Conservation (phyloP, 2,329 filamentous ascomycete genomes). For the Stagonosporopsis tanaceti region DNA sequence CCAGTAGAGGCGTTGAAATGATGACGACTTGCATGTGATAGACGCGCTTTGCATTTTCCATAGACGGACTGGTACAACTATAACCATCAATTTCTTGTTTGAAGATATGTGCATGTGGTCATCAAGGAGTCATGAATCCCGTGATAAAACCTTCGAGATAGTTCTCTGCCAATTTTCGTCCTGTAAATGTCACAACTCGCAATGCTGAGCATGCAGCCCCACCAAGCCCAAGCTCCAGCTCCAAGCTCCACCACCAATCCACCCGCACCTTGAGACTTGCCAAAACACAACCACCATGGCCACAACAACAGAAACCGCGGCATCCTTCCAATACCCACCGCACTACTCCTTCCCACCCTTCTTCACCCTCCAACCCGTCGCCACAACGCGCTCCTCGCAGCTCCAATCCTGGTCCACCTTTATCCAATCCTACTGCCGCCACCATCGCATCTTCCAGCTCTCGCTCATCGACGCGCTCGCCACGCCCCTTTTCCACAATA, state of each 20-base stretch:
- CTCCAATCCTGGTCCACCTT: conserved; percentile 86
- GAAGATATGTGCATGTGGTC: not conserved
- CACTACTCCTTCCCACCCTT: conserved; percentile 81
- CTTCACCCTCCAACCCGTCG: conserved; percentile 82
- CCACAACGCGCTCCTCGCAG: conserved; percentile 76
- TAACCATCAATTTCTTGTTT: conserved; percentile 2
- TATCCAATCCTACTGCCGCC: conserved; percentile 82
- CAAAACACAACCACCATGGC: conserved; percentile 8
- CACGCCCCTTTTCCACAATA: conserved; percentile 65
- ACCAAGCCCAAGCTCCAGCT: conserved; percentile 21
- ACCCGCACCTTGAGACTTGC: not conserved
- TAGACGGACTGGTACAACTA: not conserved
- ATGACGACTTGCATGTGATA: conserved; percentile 13
- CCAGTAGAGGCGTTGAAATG: conserved; percentile 17
- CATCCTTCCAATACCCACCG: conserved; percentile 53
- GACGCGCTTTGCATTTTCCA: conserved; percentile 13
- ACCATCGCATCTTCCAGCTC: conserved; percentile 79
- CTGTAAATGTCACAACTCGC: not conserved
- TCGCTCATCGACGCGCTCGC: conserved; percentile 65
- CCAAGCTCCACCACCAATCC: conserved; percentile 8
- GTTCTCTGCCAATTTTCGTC: not conserved
- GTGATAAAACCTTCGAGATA: not conserved
- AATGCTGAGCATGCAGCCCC: conserved; percentile 11
- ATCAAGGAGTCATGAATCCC: not conserved
- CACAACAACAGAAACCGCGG: conserved; percentile 3